A percentile compares a stretch with the other conserved stretches of the same genome.
Evolutionary conservation across 371 early-diverging fungal species (phyloP).

Genomic region (Mucor indicus): DNA sequence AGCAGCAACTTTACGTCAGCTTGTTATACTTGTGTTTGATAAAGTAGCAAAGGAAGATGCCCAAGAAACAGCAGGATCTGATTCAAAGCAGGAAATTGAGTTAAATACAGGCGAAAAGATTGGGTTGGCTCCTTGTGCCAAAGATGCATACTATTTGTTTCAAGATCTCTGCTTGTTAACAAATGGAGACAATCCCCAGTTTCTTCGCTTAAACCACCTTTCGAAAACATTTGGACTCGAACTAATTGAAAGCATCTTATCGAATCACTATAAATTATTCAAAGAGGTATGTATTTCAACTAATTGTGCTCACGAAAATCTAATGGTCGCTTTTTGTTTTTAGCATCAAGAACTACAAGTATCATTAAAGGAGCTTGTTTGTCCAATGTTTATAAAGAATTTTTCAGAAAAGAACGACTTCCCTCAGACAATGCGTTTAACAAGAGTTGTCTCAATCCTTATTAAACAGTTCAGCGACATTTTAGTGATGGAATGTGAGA

Average conservation of each 20-base stretch:
- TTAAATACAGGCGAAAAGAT: conserved; percentile 38
- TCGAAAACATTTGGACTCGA: conserved; percentile 88
- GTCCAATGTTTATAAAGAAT: conserved; percentile 84
- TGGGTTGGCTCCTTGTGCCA: conserved; percentile 56
- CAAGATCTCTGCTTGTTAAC: conserved; percentile 80
- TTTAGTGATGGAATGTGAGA: conserved; percentile 87
- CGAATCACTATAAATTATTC: conserved; percentile 76
- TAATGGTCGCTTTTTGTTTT: background rate
- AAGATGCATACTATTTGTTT: conserved; percentile 85
- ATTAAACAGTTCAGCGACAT: conserved; percentile 76
- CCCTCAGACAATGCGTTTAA: conserved; percentile 78
- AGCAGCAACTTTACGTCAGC: conserved; percentile 90
- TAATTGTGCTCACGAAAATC: background rate
- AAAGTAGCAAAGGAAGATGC: conserved; percentile 75
- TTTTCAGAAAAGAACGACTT: conserved; percentile 90
- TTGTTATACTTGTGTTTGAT: conserved; percentile 93
- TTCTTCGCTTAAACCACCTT: conserved; percentile 62
- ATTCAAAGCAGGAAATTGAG: conserved; percentile 20
- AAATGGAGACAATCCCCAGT: conserved; percentile 64
- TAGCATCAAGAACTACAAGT: conserved; percentile 74
- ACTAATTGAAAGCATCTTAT: conserved; percentile 85
- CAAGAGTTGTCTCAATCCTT: conserved; percentile 77
- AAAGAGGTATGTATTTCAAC: conserved; percentile 46
- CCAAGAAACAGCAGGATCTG: conserved; percentile 21
- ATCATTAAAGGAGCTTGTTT: conserved; percentile 76